Evolutionary conservation across 805 yeast species (phyloP).

Genomic region (Metschnikowia vanudenii): DNA sequence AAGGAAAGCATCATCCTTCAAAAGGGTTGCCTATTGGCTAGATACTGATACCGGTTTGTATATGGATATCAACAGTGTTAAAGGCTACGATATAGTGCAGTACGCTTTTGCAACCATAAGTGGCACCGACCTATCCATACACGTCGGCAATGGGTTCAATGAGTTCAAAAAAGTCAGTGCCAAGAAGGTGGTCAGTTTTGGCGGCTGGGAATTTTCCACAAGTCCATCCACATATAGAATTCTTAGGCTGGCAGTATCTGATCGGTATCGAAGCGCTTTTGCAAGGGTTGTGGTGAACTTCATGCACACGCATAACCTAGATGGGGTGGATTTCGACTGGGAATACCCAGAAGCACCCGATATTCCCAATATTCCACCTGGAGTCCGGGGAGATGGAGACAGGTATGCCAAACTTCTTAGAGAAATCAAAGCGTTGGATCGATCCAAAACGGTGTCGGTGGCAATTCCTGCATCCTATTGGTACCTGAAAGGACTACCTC

Average conservation of each 20-base stretch:
- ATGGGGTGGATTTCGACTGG: conserved; percentile 1
- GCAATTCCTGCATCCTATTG: not conserved
- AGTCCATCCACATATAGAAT: not conserved
- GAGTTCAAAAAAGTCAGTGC: not conserved
- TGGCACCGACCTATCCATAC: not conserved
- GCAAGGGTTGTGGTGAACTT: not conserved
- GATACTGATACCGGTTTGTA: not conserved
- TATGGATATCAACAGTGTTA: not conserved
- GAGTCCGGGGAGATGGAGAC: not conserved
- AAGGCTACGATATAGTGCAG: not conserved
- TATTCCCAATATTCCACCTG: not conserved
- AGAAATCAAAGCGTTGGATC: not conserved
- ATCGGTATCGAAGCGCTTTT: not conserved
- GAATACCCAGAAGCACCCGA: conserved; percentile 1
- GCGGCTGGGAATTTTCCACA: conserved; percentile 1
- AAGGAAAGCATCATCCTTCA: not conserved
- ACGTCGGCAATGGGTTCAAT: not conserved
- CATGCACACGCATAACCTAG: not conserved
- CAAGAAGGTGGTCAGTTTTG: not conserved
- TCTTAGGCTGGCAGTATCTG: not conserved
- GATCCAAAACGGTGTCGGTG: not conserved
- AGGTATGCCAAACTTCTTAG: not conserved
- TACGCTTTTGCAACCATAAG: not conserved
- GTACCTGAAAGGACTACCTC: not conserved
- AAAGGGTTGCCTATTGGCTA: not conserved